Evolutionary conservation across 768 basidiomycete genomes (phyloP).

Genomic region (Tremella fuciformis): DNA sequence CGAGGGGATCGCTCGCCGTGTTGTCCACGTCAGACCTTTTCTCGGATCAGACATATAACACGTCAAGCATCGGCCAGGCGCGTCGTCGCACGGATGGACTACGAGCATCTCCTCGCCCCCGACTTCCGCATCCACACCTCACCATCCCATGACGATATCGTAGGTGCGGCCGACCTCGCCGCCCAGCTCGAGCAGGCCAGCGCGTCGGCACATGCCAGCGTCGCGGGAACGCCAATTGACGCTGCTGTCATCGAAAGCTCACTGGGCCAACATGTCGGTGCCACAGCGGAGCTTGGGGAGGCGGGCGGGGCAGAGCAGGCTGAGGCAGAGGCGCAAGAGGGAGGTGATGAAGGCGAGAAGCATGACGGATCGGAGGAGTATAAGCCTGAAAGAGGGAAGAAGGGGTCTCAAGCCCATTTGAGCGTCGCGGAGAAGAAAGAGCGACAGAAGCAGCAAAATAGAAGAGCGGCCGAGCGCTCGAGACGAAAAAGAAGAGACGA

Average conservation of each 20-base stretch:
- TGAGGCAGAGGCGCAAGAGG: not conserved
- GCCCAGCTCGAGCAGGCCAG: constrained; percentile 3
- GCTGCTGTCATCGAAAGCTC: too few species aligned
- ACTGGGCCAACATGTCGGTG: too few species aligned
- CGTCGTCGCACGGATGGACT: constrained; percentile 1
- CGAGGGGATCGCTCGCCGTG: not conserved
- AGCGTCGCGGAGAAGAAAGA: constrained; percentile 35
- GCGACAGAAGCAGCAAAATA: constrained; percentile 41
- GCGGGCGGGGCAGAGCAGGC: constrained; percentile 1
- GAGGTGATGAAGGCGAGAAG: not conserved
- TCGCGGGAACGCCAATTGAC: too few species aligned
- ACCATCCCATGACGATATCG: constrained; percentile 4
- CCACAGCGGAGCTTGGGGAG: not conserved
- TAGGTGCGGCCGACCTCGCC: constrained; percentile 4
- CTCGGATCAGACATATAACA: not conserved
- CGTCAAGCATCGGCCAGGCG: too few species aligned
- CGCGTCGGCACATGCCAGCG: too few species aligned
- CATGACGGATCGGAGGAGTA: not conserved
- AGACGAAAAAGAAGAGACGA: constrained; percentile 42
- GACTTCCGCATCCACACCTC: not conserved
- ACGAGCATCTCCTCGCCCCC: not conserved
- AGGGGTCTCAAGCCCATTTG: constrained; percentile 6
- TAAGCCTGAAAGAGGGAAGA: too few species aligned
- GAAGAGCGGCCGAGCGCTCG: constrained; percentile 45
- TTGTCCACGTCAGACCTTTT: constrained; percentile 1